phyloP scores from a whole-genome alignment of 768 basidiomycete genomes.

The Amanita inopinata region DNA sequence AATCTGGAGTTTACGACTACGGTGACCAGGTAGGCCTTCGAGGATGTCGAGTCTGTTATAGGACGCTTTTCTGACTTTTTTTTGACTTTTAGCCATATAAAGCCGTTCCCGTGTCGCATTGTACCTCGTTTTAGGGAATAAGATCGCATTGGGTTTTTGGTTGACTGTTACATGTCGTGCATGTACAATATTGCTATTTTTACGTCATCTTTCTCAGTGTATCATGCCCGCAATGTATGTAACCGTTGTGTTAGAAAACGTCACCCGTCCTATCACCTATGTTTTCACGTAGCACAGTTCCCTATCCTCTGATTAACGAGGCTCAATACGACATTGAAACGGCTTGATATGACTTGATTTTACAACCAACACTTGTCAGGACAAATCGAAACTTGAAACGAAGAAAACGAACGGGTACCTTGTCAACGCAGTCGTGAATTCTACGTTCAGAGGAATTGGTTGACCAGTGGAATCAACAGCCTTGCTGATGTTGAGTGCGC shows the following conservation, averaged over 20 bases:
- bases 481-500: background rate
- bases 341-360: background rate
- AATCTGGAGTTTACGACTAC: conserved; percentile 12
- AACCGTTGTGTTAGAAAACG: too few relatives aligned
- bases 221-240: too few relatives aligned
- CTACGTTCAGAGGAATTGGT: conserved; percentile 23
- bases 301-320: background rate
- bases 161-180: too few relatives aligned
- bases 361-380: too few relatives aligned
- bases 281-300: too few relatives aligned
- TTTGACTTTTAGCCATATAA: background rate
- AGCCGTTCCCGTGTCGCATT: background rate
- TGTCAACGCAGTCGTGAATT: background rate
- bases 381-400: background rate
- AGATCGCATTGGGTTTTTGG: too few relatives aligned
- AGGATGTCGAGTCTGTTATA: background rate
- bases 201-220: too few relatives aligned
- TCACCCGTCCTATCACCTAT: too few relatives aligned
- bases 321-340: background rate
- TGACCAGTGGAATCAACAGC: background rate
- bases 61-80: too few relatives aligned
- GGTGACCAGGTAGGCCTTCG: background rate
- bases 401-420: background rate
- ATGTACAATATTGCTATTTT: too few relatives aligned
- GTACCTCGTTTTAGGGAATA: background rate